Evolutionary conservation across 495 filamentous ascomycete genomes (phyloP).

Genomic region (Glarea lozoyensis): DNA sequence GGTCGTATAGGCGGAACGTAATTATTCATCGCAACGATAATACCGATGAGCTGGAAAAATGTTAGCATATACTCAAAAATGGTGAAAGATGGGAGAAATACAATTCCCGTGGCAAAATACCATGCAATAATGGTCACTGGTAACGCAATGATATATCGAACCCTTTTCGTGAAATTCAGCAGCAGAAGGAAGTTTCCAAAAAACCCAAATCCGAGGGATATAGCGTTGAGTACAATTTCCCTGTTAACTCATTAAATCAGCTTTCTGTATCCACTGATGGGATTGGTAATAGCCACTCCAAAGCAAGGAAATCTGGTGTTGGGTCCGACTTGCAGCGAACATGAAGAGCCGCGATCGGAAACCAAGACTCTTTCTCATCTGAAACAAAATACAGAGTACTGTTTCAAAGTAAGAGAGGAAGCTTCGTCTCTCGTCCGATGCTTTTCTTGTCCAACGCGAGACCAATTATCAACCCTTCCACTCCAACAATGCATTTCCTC

Average conservation of each 20-base stretch:
- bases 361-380: not conserved
- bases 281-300: no score
- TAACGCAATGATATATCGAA: slow-evolving; percentile 68
- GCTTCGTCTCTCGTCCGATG: no score
- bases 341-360: not conserved
- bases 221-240: slow-evolving; percentile 50
- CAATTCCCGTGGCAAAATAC: slow-evolving; percentile 57
- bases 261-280: not conserved
- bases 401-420: no score
- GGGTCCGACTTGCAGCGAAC: not conserved
- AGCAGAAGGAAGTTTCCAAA: slow-evolving; percentile 65
- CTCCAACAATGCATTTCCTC: no score
- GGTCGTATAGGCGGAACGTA: slow-evolving; percentile 51
- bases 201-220: slow-evolving; percentile 57
- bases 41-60: slow-evolving; percentile 44
- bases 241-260: slow-evolving; percentile 9
- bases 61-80: not conserved
- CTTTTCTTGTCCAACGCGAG: no score
- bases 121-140: slow-evolving; percentile 60
- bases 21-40: slow-evolving; percentile 49
- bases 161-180: slow-evolving; percentile 64
- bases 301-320: no score
- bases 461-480: no score
- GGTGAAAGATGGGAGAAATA: slow-evolving; percentile 21
- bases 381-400: no score